Evolutionary conservation across 805 yeast species (phyloP), one percentile per base, ranked within the genome.

Genomic region (Ogataea nonfermentans): DNA sequence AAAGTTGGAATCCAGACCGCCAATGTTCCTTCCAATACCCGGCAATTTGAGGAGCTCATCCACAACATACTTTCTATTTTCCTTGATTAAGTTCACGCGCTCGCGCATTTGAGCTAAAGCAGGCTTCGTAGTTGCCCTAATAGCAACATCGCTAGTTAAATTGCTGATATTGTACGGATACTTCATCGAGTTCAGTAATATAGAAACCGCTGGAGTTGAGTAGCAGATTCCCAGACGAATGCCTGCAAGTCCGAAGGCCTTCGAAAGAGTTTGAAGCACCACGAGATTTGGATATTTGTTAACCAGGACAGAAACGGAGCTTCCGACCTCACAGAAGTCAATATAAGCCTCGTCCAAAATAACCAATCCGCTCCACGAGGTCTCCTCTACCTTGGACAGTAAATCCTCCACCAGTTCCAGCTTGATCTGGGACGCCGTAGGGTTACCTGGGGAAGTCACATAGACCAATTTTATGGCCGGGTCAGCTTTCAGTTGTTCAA

Each of bases 181-280:
- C 60, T 93, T 93, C 84, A 91, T 82, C 16, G 95, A 78, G 61
- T 93, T 93, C 53, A 93, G 66, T 34, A 85, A 74, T 4, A 62
- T 53, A 0, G 96, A 75, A 32, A 93, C 66, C 45, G 74, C 76
- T 10, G 69, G 65, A 12, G 74, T 67, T 3, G 90, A 73, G 55
- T 61, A 91, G 1, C 96, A 81, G 44, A 89, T 68, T 17, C 99
- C 99, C 29, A 91, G 63, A 53, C 99, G 76, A 35, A 90, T 83
- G 31, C 97, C 98, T 3, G 99, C 99, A 38, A 93, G 74, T 13
- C 99, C 99, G 65, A 93, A 93, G 0, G 98, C 83, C 59, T 93
- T 93, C 13, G 97, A 89, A 27, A 93, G 64, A 0, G 99, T 93
- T 63, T 93, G 99, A 61, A 90, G 67, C 9, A 87, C 96, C 12